Conservation (phyloP, 495 filamentous ascomycete species). For the Terfezia claveryi region DNA sequence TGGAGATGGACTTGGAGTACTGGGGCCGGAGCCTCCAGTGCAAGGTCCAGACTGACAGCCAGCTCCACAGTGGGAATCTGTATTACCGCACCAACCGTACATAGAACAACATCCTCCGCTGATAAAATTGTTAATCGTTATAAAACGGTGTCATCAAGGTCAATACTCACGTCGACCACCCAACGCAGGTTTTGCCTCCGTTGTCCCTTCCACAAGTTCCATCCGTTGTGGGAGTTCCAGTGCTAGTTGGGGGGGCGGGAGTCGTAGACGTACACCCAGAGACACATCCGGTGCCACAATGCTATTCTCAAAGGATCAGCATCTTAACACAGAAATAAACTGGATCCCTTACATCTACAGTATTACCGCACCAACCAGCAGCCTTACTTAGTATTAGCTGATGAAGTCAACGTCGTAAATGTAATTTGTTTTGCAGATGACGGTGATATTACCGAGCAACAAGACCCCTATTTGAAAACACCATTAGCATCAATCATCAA, state of each 20-base stretch:
- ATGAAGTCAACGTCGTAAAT: not conserved
- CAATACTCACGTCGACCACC: conserved; percentile 6
- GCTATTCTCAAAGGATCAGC: not conserved
- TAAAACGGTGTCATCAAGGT: not conserved
- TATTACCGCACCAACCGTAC: conserved; percentile 23
- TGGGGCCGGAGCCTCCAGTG: conserved; percentile 7
- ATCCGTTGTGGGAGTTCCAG: conserved; percentile 15
- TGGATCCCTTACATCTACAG: conserved; percentile 2
- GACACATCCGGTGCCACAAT: conserved; percentile 21
- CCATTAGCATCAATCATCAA: too few relatives aligned
- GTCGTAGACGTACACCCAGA: conserved; percentile 18
- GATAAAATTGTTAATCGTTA: too few relatives aligned
- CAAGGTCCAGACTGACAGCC: conserved; percentile 24
- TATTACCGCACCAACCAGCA: conserved; percentile 21
- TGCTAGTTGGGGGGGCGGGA: conserved; percentile 1
- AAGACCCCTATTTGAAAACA: too few relatives aligned
- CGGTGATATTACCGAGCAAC: too few relatives aligned
- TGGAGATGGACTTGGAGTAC: conserved; percentile 8
- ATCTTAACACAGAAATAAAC: too few relatives aligned
- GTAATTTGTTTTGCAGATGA: too few relatives aligned
- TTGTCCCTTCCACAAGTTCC: conserved; percentile 21
- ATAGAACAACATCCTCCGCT: conserved; percentile 20
- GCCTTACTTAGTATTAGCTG: conserved; percentile 1
- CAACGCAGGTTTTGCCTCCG: conserved; percentile 16
- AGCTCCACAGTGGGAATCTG: conserved; percentile 24